phyloP scores from a whole-genome alignment of 495 filamentous ascomycete genomes.

The Penicillium waksmanii region DNA sequence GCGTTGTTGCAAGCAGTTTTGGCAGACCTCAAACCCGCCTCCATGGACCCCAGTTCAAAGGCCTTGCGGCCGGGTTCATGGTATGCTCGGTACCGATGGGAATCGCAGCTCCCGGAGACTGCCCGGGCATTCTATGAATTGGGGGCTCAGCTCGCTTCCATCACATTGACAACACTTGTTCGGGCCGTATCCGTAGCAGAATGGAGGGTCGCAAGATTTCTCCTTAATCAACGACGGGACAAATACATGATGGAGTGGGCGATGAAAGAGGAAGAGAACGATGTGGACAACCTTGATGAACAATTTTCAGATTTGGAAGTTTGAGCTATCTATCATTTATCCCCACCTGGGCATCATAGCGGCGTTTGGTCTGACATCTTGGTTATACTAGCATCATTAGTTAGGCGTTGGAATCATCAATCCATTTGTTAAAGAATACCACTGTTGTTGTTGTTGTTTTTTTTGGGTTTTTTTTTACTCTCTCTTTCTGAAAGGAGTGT shows the following conservation, averaged over 20 bases:
- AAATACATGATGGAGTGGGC: constrained; percentile 26
- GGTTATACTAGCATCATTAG: not conserved
- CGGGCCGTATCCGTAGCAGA: constrained; percentile 53
- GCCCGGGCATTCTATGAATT: constrained; percentile 59
- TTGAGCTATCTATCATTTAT: constrained; percentile 6
- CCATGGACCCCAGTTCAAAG: constrained; percentile 33
- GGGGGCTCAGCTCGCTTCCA: constrained; percentile 53
- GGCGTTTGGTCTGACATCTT: not conserved
- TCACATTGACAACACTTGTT: constrained; percentile 52
- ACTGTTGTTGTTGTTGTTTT: no score
- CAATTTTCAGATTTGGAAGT: constrained; percentile 33
- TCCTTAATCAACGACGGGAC: constrained; percentile 38
- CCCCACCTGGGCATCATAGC: not conserved
- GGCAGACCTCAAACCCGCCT: constrained; percentile 34
- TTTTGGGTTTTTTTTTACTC: no score
- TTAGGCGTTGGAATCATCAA: not conserved
- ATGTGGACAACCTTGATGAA: constrained; percentile 34
- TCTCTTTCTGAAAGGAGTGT: no score
- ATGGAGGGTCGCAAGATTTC: constrained; percentile 44
- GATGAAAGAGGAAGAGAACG: constrained; percentile 27
- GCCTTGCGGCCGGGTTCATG: constrained; percentile 53
- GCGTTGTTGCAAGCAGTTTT: constrained; percentile 44
- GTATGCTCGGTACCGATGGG: constrained; percentile 60
- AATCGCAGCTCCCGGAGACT: constrained; percentile 57
- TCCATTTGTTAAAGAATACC: not conserved